Base-by-base conservation (phyloP, 371 early-diverging fungal genomes). In the Mortierella sp. region DNA sequence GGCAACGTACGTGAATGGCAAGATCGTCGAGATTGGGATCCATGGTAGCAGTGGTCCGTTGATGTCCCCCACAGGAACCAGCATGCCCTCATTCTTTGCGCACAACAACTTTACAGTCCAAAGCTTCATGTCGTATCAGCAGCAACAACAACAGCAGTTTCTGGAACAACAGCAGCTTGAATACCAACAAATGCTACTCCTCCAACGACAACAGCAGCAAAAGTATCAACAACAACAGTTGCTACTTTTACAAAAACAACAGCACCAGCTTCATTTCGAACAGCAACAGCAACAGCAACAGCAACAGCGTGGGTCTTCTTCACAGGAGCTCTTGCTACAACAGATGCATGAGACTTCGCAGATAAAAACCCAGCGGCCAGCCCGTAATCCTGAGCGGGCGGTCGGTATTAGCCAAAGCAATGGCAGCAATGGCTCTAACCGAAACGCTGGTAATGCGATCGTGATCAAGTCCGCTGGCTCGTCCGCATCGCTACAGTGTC, bases 111-210 rank as follows among this genome's bases (percentile, higher is more conserved):
- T 52, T 6, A 70, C 78, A 2, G 70, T 76, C 21, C 70, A 69
- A 14, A 70, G 70, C 14, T 76, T 76, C 39, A 64, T 76, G 39
- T 76, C 78, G 12, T 65, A 69, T n/a, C 78, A 76, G 37, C 78
- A 76, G 11, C 78, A 76, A 24, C 78, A 73, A 27, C 64, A 64
- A 27, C 64, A 64, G 24, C 57, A 50, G 31, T 64, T 64, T 32
- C 56, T 64, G 3, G 64, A 64, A 26, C 64, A 64, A 5, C 64
- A 64, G 21, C 64, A 64, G 24, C 26, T 31, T 9, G 64, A 64
- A 43, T 64, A 64, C 34, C 56, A 64, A 26, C 56, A 64, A 11
- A 64, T 64, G 64, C 17, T 63, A 15, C 37, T 47, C 37, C 37
- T 63, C 0, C 63, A 55, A 39, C 63, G 57, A 44, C 68, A 68